phyloP scores from a whole-genome alignment of 2,329 filamentous ascomycete species.

The Pseudophaeomoniella oleicola region DNA sequence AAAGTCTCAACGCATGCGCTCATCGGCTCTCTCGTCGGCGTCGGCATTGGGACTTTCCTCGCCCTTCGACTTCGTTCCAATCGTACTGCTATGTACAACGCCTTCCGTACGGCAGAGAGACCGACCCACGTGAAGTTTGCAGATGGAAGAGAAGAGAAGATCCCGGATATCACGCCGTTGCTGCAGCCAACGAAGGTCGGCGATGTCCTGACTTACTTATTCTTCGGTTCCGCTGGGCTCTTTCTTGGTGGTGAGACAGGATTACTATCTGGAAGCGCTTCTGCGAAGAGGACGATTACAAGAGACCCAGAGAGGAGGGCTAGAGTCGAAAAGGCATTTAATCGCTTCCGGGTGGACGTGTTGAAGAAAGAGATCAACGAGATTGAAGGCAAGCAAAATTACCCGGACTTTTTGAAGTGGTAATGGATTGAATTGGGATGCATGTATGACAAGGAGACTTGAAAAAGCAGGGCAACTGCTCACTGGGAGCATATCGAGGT shows the following conservation, averaged over 20 bases:
- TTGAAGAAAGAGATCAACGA: slow-evolving; percentile 42
- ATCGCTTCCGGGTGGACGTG: slow-evolving; percentile 48
- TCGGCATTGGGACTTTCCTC: slow-evolving; percentile 43
- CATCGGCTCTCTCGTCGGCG: slow-evolving; percentile 44
- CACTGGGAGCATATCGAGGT: too few species aligned
- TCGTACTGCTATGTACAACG: slow-evolving; percentile 44
- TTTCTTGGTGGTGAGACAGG: slow-evolving; percentile 49
- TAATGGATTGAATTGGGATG: too few species aligned
- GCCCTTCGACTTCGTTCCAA: slow-evolving; percentile 42
- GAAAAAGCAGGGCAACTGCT: too few species aligned
- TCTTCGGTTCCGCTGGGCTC: slow-evolving; percentile 46
- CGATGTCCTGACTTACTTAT: slow-evolving; percentile 47
- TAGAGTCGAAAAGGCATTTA: slow-evolving; percentile 49
- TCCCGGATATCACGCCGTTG: slow-evolving; percentile 46
- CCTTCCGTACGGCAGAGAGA: slow-evolving; percentile 45
- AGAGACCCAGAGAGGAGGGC: slow-evolving; percentile 37
- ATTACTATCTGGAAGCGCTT: slow-evolving; percentile 40
- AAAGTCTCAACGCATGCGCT: slow-evolving; percentile 41
- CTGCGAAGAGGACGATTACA: slow-evolving; percentile 38
- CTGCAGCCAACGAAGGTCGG: slow-evolving; percentile 43
- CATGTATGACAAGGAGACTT: too few species aligned
- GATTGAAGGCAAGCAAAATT: slow-evolving; percentile 30
- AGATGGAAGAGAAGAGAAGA: slow-evolving; percentile 42
- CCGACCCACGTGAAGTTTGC: slow-evolving; percentile 49
- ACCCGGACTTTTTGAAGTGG: slow-evolving; percentile 8